Percentiles rank a stretch among this genome's conserved stretches.
These are phyloP conservation scores for Calendula officinalis DNA, from an alignment of 129 eudicot species.

Conservation along the genomic window DNA sequence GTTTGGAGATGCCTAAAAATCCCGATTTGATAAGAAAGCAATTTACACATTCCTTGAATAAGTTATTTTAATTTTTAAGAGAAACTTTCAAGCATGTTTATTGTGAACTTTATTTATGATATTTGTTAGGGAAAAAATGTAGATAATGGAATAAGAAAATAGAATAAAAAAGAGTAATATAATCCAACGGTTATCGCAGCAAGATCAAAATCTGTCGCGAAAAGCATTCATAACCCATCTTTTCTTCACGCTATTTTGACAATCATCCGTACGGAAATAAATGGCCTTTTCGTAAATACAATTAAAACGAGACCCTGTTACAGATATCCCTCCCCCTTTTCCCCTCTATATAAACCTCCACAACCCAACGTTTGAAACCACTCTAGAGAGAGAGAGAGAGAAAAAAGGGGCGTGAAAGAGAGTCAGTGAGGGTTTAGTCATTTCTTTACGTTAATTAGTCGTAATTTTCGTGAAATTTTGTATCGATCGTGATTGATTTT, in stretches of 20 bases:
- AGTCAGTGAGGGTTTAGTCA: slow-evolving; percentile 3
- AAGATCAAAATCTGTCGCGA: slow-evolving; percentile 17
- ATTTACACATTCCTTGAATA: too few species aligned
- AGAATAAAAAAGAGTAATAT: too few species aligned
- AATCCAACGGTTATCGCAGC: slow-evolving; percentile 17
- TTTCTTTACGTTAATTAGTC: slow-evolving; percentile 1
- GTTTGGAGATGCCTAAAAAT: too few species aligned
- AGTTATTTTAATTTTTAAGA: too few species aligned
- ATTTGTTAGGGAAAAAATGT: too few species aligned
- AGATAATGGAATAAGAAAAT: too few species aligned
- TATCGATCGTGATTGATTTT: not conserved
- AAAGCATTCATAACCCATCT: slow-evolving; percentile 20
- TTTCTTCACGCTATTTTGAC: slow-evolving; percentile 13
- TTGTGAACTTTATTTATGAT: too few species aligned
- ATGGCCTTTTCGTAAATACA: slow-evolving; percentile 37
- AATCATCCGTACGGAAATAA: slow-evolving; percentile 8
- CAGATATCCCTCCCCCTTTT: slow-evolving; percentile 4
- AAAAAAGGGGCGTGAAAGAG: slow-evolving; percentile 27
- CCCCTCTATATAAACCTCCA: slow-evolving; percentile 40
- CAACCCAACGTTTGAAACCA: slow-evolving; percentile 44
- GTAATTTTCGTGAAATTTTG: not conserved
- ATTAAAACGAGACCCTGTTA: slow-evolving; percentile 11
- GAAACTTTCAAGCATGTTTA: too few species aligned
- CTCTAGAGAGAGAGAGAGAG: slow-evolving; percentile 46
- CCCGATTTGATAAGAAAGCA: too few species aligned